These are phyloP conservation scores for Umbelopsis isabellina DNA, from an alignment of 192 early-diverging fungal species.

Conservation along the genomic window DNA sequence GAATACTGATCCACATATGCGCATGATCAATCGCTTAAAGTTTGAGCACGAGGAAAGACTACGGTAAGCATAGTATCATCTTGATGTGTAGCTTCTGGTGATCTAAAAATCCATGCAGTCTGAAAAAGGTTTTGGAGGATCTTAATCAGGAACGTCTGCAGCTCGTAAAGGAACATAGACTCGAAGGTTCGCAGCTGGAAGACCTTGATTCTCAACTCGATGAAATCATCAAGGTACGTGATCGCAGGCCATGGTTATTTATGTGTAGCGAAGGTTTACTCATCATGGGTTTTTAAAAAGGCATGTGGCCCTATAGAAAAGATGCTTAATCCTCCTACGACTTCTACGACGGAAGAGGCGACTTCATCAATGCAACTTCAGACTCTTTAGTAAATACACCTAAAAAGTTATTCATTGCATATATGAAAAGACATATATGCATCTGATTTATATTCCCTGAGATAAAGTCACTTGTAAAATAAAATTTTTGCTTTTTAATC, in stretches of 20 bases:
- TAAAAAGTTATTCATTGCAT: no score
- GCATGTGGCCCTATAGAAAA: conserved; percentile 10
- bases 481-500: no score
- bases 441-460: no score
- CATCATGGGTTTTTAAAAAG: neutral
- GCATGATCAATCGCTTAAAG: conserved; percentile 59
- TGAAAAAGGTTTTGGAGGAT: conserved; percentile 9
- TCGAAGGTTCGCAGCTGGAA: conserved; percentile 11
- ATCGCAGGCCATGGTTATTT: neutral
- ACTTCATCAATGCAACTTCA: neutral
- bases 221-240: neutral
- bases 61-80: conserved; percentile 24
- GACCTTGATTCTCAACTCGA: conserved; percentile 12
- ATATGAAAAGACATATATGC: no score
- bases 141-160: conserved; percentile 17
- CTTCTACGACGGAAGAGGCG: neutral
- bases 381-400: neutral
- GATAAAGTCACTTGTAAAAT: no score
- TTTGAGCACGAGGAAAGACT: conserved; percentile 55
- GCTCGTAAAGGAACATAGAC: neutral
- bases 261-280: neutral
- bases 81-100: neutral
- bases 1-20: conserved; percentile 43
- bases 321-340: neutral
- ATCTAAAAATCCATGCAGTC: neutral